Conservation (phyloP, 2,329 filamentous ascomycete genomes). For the Fusarium sp. region DNA sequence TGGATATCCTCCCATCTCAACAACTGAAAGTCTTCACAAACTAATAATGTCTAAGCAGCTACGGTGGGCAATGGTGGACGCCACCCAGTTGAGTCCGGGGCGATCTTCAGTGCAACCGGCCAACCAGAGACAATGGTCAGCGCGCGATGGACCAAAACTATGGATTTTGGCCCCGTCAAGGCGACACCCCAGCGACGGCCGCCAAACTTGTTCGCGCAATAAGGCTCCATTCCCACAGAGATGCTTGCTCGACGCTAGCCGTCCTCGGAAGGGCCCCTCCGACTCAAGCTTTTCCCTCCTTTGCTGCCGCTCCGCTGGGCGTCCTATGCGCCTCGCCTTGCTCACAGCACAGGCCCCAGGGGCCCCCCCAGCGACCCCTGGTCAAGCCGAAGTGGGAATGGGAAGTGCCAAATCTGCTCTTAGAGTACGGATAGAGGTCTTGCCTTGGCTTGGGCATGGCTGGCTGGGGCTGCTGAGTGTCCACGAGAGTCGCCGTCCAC, state of each 20-base stretch:
- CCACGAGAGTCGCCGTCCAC: neutral
- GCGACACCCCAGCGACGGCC: constrained; percentile 42
- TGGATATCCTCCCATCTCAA: constrained; percentile 19
- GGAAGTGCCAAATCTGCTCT: constrained; percentile 39
- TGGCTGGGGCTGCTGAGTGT: constrained; percentile 2
- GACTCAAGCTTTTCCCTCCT: constrained; percentile 44
- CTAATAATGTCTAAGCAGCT: constrained; percentile 26
- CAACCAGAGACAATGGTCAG: constrained; percentile 37
- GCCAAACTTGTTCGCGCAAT: constrained; percentile 47
- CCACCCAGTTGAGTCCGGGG: constrained; percentile 45
- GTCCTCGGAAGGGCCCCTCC: constrained; percentile 33
- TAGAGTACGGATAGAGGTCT: neutral
- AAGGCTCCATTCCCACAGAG: constrained; percentile 46
- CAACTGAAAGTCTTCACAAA: constrained; percentile 28
- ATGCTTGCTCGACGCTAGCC: constrained; percentile 42
- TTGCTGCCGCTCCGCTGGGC: constrained; percentile 18
- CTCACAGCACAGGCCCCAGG: constrained; percentile 32
- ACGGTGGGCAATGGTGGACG: constrained; percentile 42
- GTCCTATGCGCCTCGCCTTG: constrained; percentile 29
- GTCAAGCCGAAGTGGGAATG: constrained; percentile 37
- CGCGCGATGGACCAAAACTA: constrained; percentile 33
- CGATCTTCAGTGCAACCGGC: constrained; percentile 40
- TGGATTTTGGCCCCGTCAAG: constrained; percentile 26
- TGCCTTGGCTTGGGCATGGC: neutral
- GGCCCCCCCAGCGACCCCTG: neutral